These are phyloP conservation scores for Euphorbia celastroides DNA, from an alignment of 441 rosid species.

Conservation along the genomic window DNA sequence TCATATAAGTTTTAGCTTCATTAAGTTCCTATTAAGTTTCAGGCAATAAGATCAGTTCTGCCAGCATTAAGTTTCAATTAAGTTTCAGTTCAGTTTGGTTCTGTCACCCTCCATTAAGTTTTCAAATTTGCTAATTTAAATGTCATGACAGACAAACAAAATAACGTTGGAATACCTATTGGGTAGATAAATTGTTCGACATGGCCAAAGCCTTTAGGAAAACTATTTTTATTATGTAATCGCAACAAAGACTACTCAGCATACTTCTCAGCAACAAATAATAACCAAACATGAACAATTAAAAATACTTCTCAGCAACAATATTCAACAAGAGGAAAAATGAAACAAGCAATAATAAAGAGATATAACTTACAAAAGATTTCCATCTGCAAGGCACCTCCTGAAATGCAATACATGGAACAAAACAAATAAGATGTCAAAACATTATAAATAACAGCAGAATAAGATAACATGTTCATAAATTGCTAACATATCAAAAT, in stretches of 20 bases:
- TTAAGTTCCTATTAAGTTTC: too few species aligned
- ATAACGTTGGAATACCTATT: neutral
- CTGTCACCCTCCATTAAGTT: too few species aligned
- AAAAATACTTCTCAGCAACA: neutral
- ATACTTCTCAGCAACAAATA: too few species aligned
- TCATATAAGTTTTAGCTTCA: too few species aligned
- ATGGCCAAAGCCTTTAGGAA: neutral
- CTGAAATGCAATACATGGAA: slow-evolving; percentile 32
- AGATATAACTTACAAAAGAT: slow-evolving; percentile 68
- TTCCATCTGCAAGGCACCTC: slow-evolving; percentile 76
- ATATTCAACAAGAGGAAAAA: neutral
- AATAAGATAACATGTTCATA: neutral
- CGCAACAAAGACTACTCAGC: neutral
- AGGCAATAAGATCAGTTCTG: too few species aligned
- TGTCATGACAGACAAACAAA: neutral
- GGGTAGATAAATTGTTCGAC: neutral
- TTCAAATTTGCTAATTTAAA: too few species aligned
- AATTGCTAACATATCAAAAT: neutral
- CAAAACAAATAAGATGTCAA: slow-evolving; percentile 13
- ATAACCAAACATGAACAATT: neutral
- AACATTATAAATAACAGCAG: neutral
- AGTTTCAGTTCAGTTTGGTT: too few species aligned
- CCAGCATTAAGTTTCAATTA: too few species aligned
- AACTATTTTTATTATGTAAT: neutral
- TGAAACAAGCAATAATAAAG: neutral